Evolutionary conservation across 805 yeast species (phyloP), one percentile per base, ranked within the genome.

Genomic region (Soucietia sequanensis): DNA sequence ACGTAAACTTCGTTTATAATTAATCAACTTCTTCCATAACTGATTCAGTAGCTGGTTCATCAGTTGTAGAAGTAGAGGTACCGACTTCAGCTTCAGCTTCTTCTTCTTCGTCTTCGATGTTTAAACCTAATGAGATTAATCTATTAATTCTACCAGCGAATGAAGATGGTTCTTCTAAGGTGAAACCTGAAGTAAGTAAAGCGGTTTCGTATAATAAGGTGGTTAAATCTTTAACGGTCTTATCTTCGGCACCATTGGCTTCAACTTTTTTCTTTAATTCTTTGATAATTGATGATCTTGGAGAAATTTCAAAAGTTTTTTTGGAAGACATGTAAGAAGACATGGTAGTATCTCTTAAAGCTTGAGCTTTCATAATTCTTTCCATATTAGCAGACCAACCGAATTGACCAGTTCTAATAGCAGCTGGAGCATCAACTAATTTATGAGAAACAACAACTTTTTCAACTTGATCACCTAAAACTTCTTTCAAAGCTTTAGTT

Each of bases 331-430:
- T 93, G 93, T 93, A 93, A 46, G 96, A 81, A 27, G 98, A 89
- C 99, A 93, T 93, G 55, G 95, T 79, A 56, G 95, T 86, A 71
- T 93, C 99, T 78, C 98, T 89, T 60, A 93, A 77, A 56, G 99
- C 99, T 79, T 93, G 99, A 45, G 99, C 99, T 80, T 93, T 93
- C 99, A 93, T 93, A 80, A 93, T 93, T 84, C 99, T 91, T 80
- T 93, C 99, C 99, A 93, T 93, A 80, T 93, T 93, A 61, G 99
- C 99, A 53, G 99, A 93, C 99, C 99, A 93, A 69, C 99, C 99
- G 70, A 93, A 93, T 78, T 93, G 98, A 54, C 97, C 98, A 54
- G 99, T 93, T 81, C 99, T 89, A 68, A 93, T 93, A 56, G 99
- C 99, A 68, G 99, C 99, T 70, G 99, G 99, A 40, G 98, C 90